Base-by-base conservation (phyloP, 1,139 yeast species). In the Debaryomycetaceae sp. region DNA sequence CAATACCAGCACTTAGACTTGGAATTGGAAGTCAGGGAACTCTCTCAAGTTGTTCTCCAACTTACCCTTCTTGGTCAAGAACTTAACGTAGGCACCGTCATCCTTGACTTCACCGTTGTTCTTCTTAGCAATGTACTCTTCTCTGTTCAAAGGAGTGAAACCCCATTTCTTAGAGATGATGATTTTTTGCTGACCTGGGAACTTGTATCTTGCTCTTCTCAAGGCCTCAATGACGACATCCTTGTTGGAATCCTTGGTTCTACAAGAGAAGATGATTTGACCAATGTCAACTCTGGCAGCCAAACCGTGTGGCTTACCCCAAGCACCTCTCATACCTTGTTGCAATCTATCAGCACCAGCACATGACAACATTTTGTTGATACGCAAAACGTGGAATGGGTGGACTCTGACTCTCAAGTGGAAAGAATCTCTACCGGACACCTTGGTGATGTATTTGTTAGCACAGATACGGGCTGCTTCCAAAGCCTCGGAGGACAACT, bases 261-360 rank as follows among this genome's bases (percentile, higher is more conserved):
- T 91, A 73, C 89, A 91, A 60, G 98, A 92, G 79, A 92, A 83
- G 73, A 92, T 84, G 73, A 92, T 84, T 81, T 92, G 98, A 70
- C 98, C 98, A 75, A 92, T 92, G 78, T 79, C 79, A 71, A 92
- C 98, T 79, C 98, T 91, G 67, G 98, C 98, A 64, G 98, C 98
- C 69, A 91, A 83, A 81, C 98, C 98, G 67, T 91, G 96, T 67
- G 98, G 98, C 81, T 92, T 92, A 87, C 98, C 98, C 98, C 98
- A 92, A 70, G 98, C 98, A 83, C 95, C 95, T 87, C 98, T 91
- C 98, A 92, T 92, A 88, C 98, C 98, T 81, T 94, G 98, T 82
- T 92, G 98, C 79, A 92, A 84, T 87, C 98, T 88, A 91, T 92
- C 98, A 73, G 98, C 98, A 87, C 98, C 98, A 79, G 98, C 98